A percentile compares a stretch with the other conserved stretches of the same genome.
Conservation (phyloP, 768 basidiomycete species). For the Hericium rajendrae region DNA sequence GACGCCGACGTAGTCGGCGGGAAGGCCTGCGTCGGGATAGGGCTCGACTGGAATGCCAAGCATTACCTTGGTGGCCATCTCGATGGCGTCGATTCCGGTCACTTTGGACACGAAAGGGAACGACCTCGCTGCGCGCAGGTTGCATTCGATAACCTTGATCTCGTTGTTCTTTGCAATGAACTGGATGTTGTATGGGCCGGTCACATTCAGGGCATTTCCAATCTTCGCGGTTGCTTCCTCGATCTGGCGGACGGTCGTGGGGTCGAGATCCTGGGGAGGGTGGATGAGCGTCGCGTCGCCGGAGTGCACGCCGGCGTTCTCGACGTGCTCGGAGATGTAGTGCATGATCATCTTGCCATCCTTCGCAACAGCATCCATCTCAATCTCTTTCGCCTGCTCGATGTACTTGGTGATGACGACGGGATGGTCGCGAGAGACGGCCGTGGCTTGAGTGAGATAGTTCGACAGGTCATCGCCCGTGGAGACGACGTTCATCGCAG, state of each 20-base stretch:
- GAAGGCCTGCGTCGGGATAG: constrained; percentile 83
- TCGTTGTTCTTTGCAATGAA: constrained; percentile 99
- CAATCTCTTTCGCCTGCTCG: constrained; percentile 99
- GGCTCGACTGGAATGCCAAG: constrained; percentile 79
- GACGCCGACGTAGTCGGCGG: constrained; percentile 92
- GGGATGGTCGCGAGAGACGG: constrained; percentile 91
- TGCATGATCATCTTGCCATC: constrained; percentile 99
- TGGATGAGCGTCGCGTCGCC: constrained; percentile 98
- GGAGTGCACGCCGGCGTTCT: constrained; percentile 98
- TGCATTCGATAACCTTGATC: constrained; percentile 99
- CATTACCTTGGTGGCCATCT: constrained; percentile 99
- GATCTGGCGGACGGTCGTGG: constrained; percentile 90
- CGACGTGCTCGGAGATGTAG: constrained; percentile 98
- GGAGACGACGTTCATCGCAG: constrained; percentile 99
- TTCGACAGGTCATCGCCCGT: constrained; percentile 83
- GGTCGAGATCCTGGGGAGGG: constrained; percentile 96
- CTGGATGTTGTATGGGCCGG: constrained; percentile 98
- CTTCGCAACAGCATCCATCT: constrained; percentile 98
- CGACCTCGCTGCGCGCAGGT: constrained; percentile 92
- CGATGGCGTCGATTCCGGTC: constrained; percentile 94
- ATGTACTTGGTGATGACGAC: constrained; percentile 99
- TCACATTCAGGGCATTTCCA: constrained; percentile 94
- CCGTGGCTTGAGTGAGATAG: constrained; percentile 91
- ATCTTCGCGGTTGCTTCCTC: constrained; percentile 97
- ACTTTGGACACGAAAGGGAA: constrained; percentile 99